Conservation (phyloP, 768 basidiomycete genomes). For the Coprinopsis marcescibilis region DNA sequence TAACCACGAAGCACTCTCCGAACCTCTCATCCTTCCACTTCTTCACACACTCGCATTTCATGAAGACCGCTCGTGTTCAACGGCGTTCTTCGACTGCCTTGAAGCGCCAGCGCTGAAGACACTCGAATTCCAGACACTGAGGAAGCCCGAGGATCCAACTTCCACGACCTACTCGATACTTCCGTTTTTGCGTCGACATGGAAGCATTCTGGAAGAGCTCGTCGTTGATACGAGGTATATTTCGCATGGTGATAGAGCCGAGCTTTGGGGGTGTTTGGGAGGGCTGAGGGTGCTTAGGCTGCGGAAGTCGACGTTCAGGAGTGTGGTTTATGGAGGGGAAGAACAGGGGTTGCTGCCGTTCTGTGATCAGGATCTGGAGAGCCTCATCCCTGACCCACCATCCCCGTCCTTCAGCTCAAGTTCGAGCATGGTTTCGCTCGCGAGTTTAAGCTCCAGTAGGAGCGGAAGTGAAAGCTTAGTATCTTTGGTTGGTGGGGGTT, state of each 20-base stretch:
- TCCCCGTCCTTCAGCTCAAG: no score
- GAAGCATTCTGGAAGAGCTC: constrained; percentile 3
- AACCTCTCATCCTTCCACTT: constrained; percentile 3
- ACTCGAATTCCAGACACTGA: constrained; percentile 9
- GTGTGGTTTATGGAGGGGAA: constrained; percentile 2
- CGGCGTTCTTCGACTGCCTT: constrained; percentile 5
- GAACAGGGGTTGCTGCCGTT: constrained; percentile 5
- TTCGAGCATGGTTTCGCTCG: no score
- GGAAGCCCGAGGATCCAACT: neutral
- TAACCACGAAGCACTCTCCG: neutral
- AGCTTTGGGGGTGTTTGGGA: neutral
- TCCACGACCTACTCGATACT: neutral
- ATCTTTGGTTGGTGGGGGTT: no score
- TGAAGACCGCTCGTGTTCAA: constrained; percentile 3
- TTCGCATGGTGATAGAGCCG: neutral
- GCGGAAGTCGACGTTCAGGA: neutral
- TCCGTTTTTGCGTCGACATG: constrained; percentile 4
- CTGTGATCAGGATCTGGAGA: constrained; percentile 1
- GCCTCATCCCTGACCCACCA: neutral
- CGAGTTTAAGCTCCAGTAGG: no score
- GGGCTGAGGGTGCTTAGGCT: neutral
- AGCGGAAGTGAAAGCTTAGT: no score
- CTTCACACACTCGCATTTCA: constrained; percentile 4
- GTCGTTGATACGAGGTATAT: constrained; percentile 1
- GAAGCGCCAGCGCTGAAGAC: constrained; percentile 3